Percentiles rank a stretch among this genome's conserved stretches.
phyloP scores from a whole-genome alignment of 2,329 filamentous ascomycete genomes.

The Colletotrichum musicola region DNA sequence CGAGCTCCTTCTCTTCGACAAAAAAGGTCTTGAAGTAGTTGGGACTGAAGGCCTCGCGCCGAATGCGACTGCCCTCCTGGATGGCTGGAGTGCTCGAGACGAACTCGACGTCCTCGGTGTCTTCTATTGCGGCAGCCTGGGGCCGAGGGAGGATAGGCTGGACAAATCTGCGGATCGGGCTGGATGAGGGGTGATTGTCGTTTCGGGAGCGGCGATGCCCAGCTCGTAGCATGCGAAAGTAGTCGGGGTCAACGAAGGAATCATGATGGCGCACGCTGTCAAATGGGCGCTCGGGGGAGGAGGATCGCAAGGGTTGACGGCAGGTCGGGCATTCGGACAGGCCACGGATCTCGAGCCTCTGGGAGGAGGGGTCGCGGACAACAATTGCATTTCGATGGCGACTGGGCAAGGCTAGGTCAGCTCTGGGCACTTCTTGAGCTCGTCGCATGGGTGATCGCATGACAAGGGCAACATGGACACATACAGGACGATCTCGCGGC shows the following conservation, averaged over 20 bases:
- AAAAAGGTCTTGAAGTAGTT: slow-evolving; percentile 96
- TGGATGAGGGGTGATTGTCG: slow-evolving; percentile 59
- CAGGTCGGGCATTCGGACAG: slow-evolving; percentile 91
- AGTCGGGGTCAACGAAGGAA: slow-evolving; percentile 88
- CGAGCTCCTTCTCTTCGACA: slow-evolving; percentile 86
- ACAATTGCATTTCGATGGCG: slow-evolving; percentile 95
- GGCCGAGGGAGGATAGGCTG: slow-evolving; percentile 55
- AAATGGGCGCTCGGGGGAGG: slow-evolving; percentile 64
- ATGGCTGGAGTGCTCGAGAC: slow-evolving; percentile 65
- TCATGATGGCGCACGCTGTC: slow-evolving; percentile 62
- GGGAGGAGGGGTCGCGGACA: slow-evolving; percentile 86
- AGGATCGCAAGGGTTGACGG: slow-evolving; percentile 74
- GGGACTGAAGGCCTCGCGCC: slow-evolving; percentile 87
- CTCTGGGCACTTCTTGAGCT: neutral
- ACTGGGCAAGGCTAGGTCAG: slow-evolving; percentile 59
- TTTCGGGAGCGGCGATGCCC: slow-evolving; percentile 59
- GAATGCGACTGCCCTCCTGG: slow-evolving; percentile 77
- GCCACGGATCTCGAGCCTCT: slow-evolving; percentile 84
- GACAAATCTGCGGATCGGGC: slow-evolving; percentile 67
- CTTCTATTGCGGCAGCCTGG: slow-evolving; percentile 42
- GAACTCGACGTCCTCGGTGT: slow-evolving; percentile 59
- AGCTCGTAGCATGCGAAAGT: slow-evolving; percentile 91
- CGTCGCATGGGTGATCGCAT: neutral
- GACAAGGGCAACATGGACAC: slow-evolving; percentile 50
- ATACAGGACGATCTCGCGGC: slow-evolving; percentile 84